phyloP scores from a whole-genome alignment of 2,329 filamentous ascomycete genomes.

The Tolypocladium capitatum region DNA sequence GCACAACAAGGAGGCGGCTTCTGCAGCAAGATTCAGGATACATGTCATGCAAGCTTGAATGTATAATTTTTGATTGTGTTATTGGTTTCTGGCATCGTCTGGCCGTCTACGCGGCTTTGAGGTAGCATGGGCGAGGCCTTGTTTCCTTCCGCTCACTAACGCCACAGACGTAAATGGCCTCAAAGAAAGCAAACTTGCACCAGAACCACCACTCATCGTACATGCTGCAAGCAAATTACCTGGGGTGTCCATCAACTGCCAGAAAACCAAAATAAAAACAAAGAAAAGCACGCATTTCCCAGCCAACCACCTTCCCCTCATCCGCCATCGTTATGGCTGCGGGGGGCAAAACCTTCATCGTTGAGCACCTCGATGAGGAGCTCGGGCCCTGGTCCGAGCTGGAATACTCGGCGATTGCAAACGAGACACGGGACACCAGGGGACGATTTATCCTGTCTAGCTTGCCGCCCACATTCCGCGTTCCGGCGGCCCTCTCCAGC shows the following conservation, averaged over 20 bases:
- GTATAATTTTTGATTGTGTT: too few relatives aligned
- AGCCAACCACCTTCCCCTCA: too few relatives aligned
- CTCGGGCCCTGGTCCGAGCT: conserved; percentile 87
- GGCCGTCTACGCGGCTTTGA: neutral
- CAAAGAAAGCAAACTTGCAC: neutral
- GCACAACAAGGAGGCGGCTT: too few relatives aligned
- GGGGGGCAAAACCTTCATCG: conserved; percentile 64
- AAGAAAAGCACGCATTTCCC: neutral
- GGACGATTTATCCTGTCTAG: conserved; percentile 73
- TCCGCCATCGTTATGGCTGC: conserved; percentile 19
- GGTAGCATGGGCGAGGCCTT: neutral
- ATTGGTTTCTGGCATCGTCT: too few relatives aligned
- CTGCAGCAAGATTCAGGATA: neutral
- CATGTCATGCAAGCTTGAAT: too few relatives aligned
- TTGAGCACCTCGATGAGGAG: conserved; percentile 93
- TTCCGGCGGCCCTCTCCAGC: conserved; percentile 43
- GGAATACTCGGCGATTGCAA: conserved; percentile 79
- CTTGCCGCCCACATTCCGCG: conserved; percentile 53
- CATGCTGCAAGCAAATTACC: neutral
- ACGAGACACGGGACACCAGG: conserved; percentile 56
- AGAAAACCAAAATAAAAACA: neutral
- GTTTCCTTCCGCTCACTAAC: neutral
- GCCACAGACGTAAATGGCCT: neutral
- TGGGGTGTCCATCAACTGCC: neutral
- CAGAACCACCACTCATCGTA: neutral